phyloP scores from a whole-genome alignment of 768 basidiomycete genomes.

The Rhizopogon roseolus region DNA sequence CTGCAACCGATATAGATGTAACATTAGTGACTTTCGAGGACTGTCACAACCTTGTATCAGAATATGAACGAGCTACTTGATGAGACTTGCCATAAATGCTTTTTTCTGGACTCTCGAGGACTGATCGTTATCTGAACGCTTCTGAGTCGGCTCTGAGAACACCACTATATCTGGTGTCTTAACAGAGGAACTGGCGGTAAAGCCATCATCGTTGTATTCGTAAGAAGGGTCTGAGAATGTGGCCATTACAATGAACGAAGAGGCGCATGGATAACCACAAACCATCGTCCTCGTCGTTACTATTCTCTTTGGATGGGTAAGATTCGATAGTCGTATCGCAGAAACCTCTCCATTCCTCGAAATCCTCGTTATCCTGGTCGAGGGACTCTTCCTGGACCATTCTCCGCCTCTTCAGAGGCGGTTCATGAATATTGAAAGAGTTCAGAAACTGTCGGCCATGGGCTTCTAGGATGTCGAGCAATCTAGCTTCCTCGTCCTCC shows the following conservation, averaged over 20 bases:
- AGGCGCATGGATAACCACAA: not conserved
- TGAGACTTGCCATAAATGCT: constrained; percentile 68
- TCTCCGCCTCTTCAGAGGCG: constrained; percentile 15
- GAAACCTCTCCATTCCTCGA: constrained; percentile 40
- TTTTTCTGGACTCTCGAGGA: constrained; percentile 44
- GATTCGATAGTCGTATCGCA: not conserved
- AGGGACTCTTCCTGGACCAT: not conserved
- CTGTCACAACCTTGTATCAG: constrained; percentile 29
- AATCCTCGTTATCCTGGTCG: constrained; percentile 20
- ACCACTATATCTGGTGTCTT: constrained; percentile 47
- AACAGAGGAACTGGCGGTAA: constrained; percentile 28
- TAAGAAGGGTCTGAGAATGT: constrained; percentile 11
- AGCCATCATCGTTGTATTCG: constrained; percentile 44
- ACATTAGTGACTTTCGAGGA: constrained; percentile 75
- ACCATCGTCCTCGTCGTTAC: constrained; percentile 18
- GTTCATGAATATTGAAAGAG: constrained; percentile 29
- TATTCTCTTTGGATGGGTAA: constrained; percentile 12
- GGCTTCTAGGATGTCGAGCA: constrained; percentile 38
- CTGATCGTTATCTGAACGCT: constrained; percentile 9
- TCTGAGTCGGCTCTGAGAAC: constrained; percentile 40
- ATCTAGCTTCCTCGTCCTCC: constrained; percentile 21
- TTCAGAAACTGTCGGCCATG: constrained; percentile 43
- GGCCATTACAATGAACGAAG: not conserved
- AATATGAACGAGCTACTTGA: not conserved
- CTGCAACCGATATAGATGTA: constrained; percentile 23